Evolutionary conservation across 805 yeast genomes (phyloP).

Genomic region (Yarrowia porcina): DNA sequence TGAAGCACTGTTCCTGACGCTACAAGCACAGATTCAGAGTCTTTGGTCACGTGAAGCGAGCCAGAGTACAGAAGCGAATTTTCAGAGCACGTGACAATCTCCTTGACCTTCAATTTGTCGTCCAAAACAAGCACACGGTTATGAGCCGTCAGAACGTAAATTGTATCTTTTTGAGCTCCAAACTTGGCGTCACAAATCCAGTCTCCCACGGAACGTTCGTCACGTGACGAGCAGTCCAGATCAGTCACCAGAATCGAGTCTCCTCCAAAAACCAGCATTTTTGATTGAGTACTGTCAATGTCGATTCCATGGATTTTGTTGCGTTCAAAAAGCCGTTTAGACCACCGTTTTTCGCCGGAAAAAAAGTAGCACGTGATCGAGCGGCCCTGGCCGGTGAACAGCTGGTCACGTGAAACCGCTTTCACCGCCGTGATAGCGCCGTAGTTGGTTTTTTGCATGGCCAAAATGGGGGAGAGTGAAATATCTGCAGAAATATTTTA

Average conservation of each 20-base stretch:
- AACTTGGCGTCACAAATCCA: conserved; percentile 74
- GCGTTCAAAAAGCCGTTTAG: conserved; percentile 52
- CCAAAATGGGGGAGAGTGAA: too few species aligned
- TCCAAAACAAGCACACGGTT: conserved; percentile 54
- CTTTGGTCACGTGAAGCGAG: conserved; percentile 46
- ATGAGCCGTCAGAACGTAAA: conserved; percentile 73
- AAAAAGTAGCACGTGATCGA: conserved; percentile 53
- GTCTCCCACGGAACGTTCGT: conserved; percentile 52
- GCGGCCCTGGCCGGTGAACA: conserved; percentile 73
- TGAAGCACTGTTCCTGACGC: conserved; percentile 94
- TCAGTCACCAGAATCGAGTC: conserved; percentile 55
- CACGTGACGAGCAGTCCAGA: conserved; percentile 36
- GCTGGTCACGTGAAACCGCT: conserved; percentile 51
- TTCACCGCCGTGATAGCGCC: conserved; percentile 51
- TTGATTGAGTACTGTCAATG: conserved; percentile 36
- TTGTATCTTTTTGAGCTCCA: conserved; percentile 38
- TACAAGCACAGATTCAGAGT: conserved; percentile 45
- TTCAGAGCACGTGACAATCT: conserved; percentile 52
- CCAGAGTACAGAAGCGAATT: conserved; percentile 89
- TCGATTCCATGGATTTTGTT: conserved; percentile 83
- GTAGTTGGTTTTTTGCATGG: conserved; percentile 16
- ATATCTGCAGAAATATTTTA: too few species aligned
- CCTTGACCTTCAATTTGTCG: conserved; percentile 34
- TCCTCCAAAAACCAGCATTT: conserved; percentile 60
- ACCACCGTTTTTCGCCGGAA: conserved; percentile 41